Conservation (phyloP, 148 eudicot genomes). For the Rhododendron ferrugineum region DNA sequence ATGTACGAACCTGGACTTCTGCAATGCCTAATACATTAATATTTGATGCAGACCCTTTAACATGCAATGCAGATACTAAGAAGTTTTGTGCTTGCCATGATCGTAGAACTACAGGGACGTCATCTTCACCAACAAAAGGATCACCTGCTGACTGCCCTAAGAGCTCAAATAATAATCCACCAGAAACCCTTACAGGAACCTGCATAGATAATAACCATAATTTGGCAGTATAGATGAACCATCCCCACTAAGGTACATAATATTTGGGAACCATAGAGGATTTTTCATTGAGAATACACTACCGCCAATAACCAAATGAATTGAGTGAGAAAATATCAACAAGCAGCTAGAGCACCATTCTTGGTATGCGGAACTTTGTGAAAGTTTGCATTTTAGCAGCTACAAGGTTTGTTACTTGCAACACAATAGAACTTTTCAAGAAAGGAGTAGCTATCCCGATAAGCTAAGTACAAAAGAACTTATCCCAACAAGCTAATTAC, state of each 20-base stretch:
- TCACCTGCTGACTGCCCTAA: neutral
- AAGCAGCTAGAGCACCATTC: neutral
- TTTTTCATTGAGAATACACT: neutral
- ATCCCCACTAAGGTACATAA: neutral
- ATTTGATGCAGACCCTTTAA: neutral
- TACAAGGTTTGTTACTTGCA: neutral
- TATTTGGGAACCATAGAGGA: neutral
- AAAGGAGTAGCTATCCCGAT: neutral
- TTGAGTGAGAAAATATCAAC: neutral
- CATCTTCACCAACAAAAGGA: neutral
- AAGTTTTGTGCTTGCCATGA: conserved; percentile 1
- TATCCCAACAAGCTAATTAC: neutral
- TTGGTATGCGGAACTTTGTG: neutral
- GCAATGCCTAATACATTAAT: neutral
- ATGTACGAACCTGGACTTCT: neutral
- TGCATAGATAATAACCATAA: neutral
- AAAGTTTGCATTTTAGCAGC: neutral
- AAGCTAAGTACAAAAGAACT: neutral
- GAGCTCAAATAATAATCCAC: neutral
- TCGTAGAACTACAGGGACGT: neutral
- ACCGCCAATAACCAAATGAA: neutral
- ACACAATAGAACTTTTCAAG: neutral
- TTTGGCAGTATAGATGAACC: neutral
- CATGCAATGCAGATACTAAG: neutral
- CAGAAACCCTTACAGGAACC: conserved; percentile 2